Evolutionary conservation across 495 filamentous ascomycete species (phyloP).

Genomic region (Podospora conica): DNA sequence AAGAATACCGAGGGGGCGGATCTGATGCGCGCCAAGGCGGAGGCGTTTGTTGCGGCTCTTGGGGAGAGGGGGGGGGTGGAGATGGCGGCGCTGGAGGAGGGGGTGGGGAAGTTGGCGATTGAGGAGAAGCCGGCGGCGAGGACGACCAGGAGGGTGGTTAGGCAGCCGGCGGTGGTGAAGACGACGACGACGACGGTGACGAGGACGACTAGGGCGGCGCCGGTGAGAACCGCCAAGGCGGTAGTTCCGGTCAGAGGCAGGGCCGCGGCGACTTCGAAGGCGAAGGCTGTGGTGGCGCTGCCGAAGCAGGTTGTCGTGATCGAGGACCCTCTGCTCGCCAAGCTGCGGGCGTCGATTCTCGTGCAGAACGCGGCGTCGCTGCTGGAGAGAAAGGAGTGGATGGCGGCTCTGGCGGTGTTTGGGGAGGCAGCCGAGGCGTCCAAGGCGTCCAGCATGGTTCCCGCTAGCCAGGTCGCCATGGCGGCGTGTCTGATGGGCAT

Average conservation of each 20-base stretch:
- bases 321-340: slow-evolving; percentile 50
- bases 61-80: slow-evolving; percentile 12
- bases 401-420: slow-evolving; percentile 46
- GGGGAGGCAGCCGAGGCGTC: slow-evolving; percentile 39
- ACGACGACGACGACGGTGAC: slow-evolving; percentile 13
- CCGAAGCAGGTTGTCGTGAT: slow-evolving; percentile 15
- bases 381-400: slow-evolving; percentile 50
- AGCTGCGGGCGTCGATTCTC: slow-evolving; percentile 56
- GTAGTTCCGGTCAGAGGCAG: neutral
- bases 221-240: neutral
- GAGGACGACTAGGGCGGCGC: slow-evolving; percentile 21
- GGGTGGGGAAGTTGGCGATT: slow-evolving; percentile 38
- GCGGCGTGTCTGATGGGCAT: slow-evolving; percentile 53
- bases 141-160: slow-evolving; percentile 13
- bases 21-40: slow-evolving; percentile 34
- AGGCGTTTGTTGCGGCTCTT: slow-evolving; percentile 31
- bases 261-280: neutral
- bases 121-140: slow-evolving; percentile 31
- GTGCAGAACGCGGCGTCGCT: slow-evolving; percentile 56
- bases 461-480: slow-evolving; percentile 48
- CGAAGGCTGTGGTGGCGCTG: neutral
- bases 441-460: slow-evolving; percentile 34
- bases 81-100: slow-evolving; percentile 37
- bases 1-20: slow-evolving; percentile 34
- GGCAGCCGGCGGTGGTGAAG: slow-evolving; percentile 17